A percentile compares a stretch with the other conserved stretches of the same genome.
These are phyloP conservation scores for Xylariaceae sp. DNA, from an alignment of 2,329 filamentous ascomycete species.

Conservation along the genomic window DNA sequence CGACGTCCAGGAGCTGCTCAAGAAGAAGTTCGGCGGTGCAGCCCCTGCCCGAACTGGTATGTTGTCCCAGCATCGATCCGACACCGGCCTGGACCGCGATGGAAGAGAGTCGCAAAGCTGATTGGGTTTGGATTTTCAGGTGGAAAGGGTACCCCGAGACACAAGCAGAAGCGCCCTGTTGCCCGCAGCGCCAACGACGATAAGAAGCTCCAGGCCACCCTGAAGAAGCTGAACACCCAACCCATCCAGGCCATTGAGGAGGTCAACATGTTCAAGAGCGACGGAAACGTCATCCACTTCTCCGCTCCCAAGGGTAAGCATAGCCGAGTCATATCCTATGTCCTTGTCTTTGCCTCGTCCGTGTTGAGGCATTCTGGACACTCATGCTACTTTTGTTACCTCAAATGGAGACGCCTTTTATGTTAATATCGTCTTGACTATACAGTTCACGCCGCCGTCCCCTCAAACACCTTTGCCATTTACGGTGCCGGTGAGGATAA, in stretches of 20 bases:
- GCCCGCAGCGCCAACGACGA: conserved; percentile 92
- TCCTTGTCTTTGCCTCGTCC: not conserved
- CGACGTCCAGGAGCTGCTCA: conserved; percentile 52
- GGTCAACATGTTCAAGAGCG: conserved; percentile 99
- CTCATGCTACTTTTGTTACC: not conserved
- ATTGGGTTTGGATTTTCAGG: conserved; percentile 44
- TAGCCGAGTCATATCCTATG: not conserved
- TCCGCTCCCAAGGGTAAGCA: conserved; percentile 91
- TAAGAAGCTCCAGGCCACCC: conserved; percentile 97
- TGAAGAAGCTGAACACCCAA: conserved; percentile 99
- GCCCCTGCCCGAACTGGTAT: conserved; percentile 43
- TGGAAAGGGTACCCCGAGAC: conserved; percentile 97
- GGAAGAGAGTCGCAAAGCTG: conserved; percentile 12
- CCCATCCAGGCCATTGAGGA: conserved; percentile 99
- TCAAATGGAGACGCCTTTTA: not conserved
- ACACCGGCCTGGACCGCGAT: conserved; percentile 17
- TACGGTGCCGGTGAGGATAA: conserved; percentile 99
- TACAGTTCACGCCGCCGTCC: conserved; percentile 92
- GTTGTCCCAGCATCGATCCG: conserved; percentile 19
- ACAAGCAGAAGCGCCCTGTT: conserved; percentile 98
- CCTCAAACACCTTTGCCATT: conserved; percentile 99
- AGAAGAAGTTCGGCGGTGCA: conserved; percentile 44
- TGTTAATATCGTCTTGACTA: not conserved
- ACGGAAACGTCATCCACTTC: conserved; percentile 99
- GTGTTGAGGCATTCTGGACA: not conserved